Percentiles rank a stretch among this genome's conserved stretches.
These are phyloP conservation scores for Adansonia digitata DNA, from an alignment of 345 rosid species.

Conservation along the genomic window DNA sequence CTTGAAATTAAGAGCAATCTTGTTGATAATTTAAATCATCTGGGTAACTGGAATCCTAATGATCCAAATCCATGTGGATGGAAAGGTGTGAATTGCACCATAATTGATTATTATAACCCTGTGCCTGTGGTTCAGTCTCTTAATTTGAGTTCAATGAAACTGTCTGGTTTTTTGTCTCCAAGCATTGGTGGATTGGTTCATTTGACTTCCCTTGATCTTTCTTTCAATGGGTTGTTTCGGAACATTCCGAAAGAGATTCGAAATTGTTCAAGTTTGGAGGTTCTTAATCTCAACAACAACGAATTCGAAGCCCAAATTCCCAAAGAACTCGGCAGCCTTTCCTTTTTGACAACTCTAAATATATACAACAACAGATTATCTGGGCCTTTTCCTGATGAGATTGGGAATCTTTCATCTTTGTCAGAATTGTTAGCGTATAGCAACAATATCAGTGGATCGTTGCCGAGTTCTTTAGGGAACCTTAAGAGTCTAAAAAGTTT, in stretches of 20 bases:
- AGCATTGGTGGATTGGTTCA: conserved; percentile 64
- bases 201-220: conserved; percentile 59
- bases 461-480: conserved; percentile 63
- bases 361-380: conserved; percentile 69
- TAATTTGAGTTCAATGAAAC: conserved; percentile 51
- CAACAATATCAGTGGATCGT: conserved; percentile 61
- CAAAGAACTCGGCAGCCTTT: conserved; percentile 45
- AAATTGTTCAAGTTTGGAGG: conserved; percentile 47
- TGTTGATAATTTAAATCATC: conserved; percentile 35
- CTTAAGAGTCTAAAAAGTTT: conserved; percentile 51
- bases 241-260: conserved; percentile 60
- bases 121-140: conserved; percentile 51
- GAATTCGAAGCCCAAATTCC: conserved; percentile 57
- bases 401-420: conserved; percentile 61
- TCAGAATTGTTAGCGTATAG: conserved; percentile 61
- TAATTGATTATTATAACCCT: conserved; percentile 27
- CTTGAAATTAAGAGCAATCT: conserved; percentile 52
- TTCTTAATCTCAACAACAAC: conserved; percentile 57
- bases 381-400: conserved; percentile 63
- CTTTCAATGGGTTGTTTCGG: conserved; percentile 57
- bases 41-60: conserved; percentile 56
- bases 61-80: conserved; percentile 79
- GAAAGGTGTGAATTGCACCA: conserved; percentile 63
- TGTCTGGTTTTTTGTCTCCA: conserved; percentile 69
- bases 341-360: conserved; percentile 39